phyloP scores from a whole-genome alignment of 805 yeast genomes.

The Starmerella bombicola region DNA sequence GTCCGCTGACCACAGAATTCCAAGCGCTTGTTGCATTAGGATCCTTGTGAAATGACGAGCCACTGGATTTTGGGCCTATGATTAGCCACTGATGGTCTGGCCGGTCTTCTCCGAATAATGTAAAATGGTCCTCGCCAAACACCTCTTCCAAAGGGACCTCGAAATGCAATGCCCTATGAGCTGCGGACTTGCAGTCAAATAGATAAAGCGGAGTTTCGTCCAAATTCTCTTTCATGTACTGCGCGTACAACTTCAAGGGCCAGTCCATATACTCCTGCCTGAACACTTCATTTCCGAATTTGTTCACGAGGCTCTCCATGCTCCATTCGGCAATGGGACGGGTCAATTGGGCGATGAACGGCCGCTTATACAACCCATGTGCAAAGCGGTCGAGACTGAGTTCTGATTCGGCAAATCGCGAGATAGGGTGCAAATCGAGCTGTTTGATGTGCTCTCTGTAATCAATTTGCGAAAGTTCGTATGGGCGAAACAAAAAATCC shows the following conservation, averaged over 20 bases:
- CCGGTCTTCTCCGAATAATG: constrained; percentile 39
- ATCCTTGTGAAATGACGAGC: constrained; percentile 86
- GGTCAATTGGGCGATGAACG: constrained; percentile 46
- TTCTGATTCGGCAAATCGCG: constrained; percentile 29
- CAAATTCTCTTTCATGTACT: constrained; percentile 46
- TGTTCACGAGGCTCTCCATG: constrained; percentile 34
- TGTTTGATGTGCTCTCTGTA: constrained; percentile 40
- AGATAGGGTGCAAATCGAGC: constrained; percentile 33
- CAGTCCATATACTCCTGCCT: constrained; percentile 80
- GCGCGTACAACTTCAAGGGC: constrained; percentile 49
- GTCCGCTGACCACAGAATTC: constrained; percentile 67
- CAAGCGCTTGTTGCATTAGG: constrained; percentile 87
- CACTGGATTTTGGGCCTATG: constrained; percentile 68
- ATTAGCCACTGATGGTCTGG: constrained; percentile 93
- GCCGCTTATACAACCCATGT: constrained; percentile 40
- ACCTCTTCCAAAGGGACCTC: constrained; percentile 35
- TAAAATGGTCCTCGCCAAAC: constrained; percentile 51
- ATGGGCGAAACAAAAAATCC: constrained; percentile 71
- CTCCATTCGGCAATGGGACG: constrained; percentile 55
- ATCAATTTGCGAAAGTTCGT: constrained; percentile 62
- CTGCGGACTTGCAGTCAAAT: constrained; percentile 68
- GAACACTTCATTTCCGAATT: constrained; percentile 52
- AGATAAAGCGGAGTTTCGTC: constrained; percentile 82
- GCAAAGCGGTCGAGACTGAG: constrained; percentile 37
- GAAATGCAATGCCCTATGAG: constrained; percentile 51